Conservation (phyloP, 2,329 filamentous ascomycete genomes). For the Aspergillus sp. region DNA sequence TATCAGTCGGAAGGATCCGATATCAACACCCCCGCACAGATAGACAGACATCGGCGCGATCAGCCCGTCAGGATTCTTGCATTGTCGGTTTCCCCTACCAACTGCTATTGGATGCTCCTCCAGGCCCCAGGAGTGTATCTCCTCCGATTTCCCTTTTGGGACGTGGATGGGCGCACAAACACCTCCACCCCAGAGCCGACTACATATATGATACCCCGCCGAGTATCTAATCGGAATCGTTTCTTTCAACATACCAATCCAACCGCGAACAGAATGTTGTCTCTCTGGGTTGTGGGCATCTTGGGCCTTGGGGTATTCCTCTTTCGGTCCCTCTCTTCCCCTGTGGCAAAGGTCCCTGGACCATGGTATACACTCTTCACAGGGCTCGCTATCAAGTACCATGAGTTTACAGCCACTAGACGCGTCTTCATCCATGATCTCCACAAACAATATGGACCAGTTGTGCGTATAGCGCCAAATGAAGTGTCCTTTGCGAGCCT, state of each 20-base stretch:
- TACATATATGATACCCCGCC: too few relatives aligned
- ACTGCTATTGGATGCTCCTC: too few relatives aligned
- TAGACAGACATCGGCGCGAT: background rate
- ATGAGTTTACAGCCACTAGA: slow-evolving; percentile 27
- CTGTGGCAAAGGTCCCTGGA: slow-evolving; percentile 21
- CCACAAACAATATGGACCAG: slow-evolving; percentile 25
- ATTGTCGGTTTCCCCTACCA: too few relatives aligned
- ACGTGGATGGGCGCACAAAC: background rate
- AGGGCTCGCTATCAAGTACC: slow-evolving; percentile 27
- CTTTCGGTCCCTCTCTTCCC: background rate
- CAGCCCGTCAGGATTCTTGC: too few relatives aligned
- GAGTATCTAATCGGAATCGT: too few relatives aligned
- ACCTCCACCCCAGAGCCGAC: background rate
- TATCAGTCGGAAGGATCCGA: background rate
- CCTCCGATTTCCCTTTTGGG: background rate
- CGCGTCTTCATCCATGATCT: slow-evolving; percentile 28
- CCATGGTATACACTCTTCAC: slow-evolving; percentile 29
- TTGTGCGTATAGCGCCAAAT: slow-evolving; percentile 29
- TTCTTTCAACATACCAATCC: background rate
- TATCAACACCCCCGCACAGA: background rate
- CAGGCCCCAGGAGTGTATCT: background rate
- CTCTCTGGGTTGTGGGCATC: background rate
- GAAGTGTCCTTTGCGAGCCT: slow-evolving; percentile 29
- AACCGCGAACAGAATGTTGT: background rate
- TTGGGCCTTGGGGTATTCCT: background rate